A percentile compares a stretch with the other conserved stretches of the same genome.
These are phyloP conservation scores for Ceratocystiopsis brevicomis DNA, from an alignment of 2,329 filamentous ascomycete genomes.

Conservation along the genomic window DNA sequence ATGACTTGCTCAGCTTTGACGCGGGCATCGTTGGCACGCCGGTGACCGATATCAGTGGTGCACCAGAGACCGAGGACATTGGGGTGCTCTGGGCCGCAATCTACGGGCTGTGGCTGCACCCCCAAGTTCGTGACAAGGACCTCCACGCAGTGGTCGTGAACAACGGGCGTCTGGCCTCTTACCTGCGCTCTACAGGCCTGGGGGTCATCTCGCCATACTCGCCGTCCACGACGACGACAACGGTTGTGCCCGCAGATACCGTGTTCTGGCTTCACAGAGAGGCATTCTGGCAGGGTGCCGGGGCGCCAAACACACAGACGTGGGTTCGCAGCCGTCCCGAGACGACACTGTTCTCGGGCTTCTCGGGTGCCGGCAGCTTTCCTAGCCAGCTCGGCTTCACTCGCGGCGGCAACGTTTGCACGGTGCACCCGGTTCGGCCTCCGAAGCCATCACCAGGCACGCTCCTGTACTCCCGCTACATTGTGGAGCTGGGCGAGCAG, in stretches of 20 bases:
- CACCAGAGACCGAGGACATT: not conserved
- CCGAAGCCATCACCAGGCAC: constrained; percentile 53
- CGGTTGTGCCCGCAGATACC: constrained; percentile 1
- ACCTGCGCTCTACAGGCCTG: constrained; percentile 6
- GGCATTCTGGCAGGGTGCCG: constrained; percentile 15
- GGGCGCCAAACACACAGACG: constrained; percentile 28
- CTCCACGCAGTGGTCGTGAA: constrained; percentile 5
- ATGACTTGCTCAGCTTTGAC: constrained; percentile 2
- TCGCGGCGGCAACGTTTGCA: constrained; percentile 18
- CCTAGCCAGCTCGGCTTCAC: constrained; percentile 19
- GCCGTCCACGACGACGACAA: constrained; percentile 1
- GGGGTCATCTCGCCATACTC: constrained; percentile 7
- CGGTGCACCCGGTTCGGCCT: constrained; percentile 45
- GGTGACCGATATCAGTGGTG: no score
- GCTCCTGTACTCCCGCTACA: constrained; percentile 59
- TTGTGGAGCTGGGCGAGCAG: constrained; percentile 52
- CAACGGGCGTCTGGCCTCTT: constrained; percentile 3
- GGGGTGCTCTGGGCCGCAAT: constrained; percentile 5
- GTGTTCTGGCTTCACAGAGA: constrained; percentile 8
- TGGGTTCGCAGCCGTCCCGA: constrained; percentile 46
- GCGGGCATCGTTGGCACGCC: not conserved
- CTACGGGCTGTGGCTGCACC: constrained; percentile 9
- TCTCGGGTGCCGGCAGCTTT: constrained; percentile 13
- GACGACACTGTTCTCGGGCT: constrained; percentile 25
- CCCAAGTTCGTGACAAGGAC: constrained; percentile 3